These are phyloP conservation scores for Phialophora tarda DNA, from an alignment of 2,329 filamentous ascomycete genomes.

Conservation along the genomic window DNA sequence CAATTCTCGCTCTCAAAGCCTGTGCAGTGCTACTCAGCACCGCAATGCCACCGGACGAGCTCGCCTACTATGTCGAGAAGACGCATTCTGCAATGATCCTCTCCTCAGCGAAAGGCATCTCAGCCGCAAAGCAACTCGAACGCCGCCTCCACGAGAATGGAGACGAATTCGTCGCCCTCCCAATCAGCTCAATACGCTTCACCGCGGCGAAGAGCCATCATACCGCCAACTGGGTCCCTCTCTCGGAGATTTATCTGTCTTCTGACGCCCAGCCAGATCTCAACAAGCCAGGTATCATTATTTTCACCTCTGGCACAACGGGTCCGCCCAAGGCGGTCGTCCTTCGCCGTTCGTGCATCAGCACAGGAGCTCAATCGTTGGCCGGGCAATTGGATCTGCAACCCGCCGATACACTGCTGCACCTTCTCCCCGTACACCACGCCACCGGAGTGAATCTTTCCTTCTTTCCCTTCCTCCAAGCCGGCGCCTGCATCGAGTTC, in stretches of 20 bases:
- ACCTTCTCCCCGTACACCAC: constrained; percentile 44
- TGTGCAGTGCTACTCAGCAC: constrained; percentile 51
- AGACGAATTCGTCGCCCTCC: not conserved
- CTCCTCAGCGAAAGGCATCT: not conserved
- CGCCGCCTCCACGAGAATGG: not conserved
- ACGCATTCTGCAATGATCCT: constrained; percentile 9
- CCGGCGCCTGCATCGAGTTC: too few relatives aligned
- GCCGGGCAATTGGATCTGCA: constrained; percentile 38
- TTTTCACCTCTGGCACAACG: constrained; percentile 65
- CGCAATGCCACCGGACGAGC: constrained; percentile 39
- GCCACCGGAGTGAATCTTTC: constrained; percentile 39
- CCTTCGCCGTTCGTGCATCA: not conserved
- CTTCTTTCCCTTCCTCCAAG: not conserved
- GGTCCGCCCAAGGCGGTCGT: constrained; percentile 61
- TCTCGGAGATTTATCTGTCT: not conserved
- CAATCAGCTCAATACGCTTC: not conserved
- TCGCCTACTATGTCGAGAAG: constrained; percentile 38
- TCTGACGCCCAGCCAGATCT: constrained; percentile 22
- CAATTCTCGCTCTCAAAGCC: constrained; percentile 53
- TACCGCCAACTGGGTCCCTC: not conserved
- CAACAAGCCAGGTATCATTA: constrained; percentile 55
- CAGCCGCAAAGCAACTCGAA: not conserved
- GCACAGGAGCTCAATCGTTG: not conserved
- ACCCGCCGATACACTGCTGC: constrained; percentile 45
- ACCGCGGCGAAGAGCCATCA: not conserved